A percentile compares a stretch with the other conserved stretches of the same genome.
Conservation (phyloP, 441 rosid genomes). For the Biscutella auriculata region DNA sequence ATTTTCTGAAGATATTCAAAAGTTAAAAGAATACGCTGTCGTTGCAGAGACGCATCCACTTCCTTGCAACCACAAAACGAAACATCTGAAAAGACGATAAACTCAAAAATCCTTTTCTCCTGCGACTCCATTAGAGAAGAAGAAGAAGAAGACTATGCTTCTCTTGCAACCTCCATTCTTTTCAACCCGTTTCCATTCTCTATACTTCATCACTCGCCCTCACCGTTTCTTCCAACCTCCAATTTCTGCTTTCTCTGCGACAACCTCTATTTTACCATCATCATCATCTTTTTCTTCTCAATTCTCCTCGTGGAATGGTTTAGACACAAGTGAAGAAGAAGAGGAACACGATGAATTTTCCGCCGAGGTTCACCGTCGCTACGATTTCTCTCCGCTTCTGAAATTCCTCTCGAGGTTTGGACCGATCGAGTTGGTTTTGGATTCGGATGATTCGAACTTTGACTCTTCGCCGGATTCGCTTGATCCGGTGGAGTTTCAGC, state of each 20-base stretch:
- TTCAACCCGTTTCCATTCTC: conserved; percentile 37
- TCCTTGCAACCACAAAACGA: conserved; percentile 15
- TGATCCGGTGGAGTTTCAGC: conserved; percentile 48
- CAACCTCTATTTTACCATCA: conserved; percentile 19
- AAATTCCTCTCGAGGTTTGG: conserved; percentile 39
- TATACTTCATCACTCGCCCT: conserved; percentile 20
- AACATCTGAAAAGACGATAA: background rate
- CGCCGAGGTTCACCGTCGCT: conserved; percentile 40
- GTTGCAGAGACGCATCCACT: conserved; percentile 3
- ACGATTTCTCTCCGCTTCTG: conserved; percentile 83
- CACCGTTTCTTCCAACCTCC: conserved; percentile 23
- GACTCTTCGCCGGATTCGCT: conserved; percentile 34
- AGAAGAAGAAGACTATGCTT: conserved; percentile 26
- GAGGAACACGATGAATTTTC: conserved; percentile 32
- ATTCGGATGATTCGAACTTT: conserved; percentile 4
- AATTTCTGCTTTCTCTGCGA: conserved; percentile 11
- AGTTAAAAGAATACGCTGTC: background rate
- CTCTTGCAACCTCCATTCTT: conserved; percentile 39
- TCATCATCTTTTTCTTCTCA: conserved; percentile 19
- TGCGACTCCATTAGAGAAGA: conserved; percentile 4
- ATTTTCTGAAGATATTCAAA: too few relatives aligned
- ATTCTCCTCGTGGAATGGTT: conserved; percentile 18
- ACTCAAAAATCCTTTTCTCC: background rate
- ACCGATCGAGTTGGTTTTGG: conserved; percentile 14
- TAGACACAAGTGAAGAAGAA: conserved; percentile 11